These are phyloP conservation scores for Annulohypoxylon stygium DNA, from an alignment of 495 filamentous ascomycete species.

Conservation along the genomic window DNA sequence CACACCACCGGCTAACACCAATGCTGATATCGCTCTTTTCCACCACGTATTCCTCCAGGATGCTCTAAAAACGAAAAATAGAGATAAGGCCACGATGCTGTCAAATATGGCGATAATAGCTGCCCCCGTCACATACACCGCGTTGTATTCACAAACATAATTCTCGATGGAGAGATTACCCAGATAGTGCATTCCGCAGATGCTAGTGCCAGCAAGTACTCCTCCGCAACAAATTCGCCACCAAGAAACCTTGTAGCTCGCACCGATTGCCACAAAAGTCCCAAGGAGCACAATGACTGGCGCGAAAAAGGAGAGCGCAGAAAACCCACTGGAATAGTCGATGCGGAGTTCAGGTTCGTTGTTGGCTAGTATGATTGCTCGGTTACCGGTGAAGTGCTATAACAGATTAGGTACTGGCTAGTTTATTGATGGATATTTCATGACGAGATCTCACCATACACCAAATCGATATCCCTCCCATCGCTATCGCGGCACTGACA, in stretches of 20 bases:
- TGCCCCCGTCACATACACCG: constrained; percentile 73
- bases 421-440: constrained; percentile 1
- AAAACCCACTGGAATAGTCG: constrained; percentile 78
- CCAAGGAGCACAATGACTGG: constrained; percentile 79
- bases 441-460: constrained; percentile 58
- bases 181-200: constrained; percentile 92
- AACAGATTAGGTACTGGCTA: constrained; percentile 19
- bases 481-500: constrained; percentile 75
- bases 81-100: constrained; percentile 72
- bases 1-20: constrained; percentile 77
- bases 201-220: constrained; percentile 74
- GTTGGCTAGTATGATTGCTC: constrained; percentile 76
- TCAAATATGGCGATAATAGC: constrained; percentile 78
- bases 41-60: constrained; percentile 84
- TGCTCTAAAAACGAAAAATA: constrained; percentile 84
- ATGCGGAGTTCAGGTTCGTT: constrained; percentile 74
- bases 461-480: constrained; percentile 86
- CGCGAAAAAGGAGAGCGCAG: constrained; percentile 82
- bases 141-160: constrained; percentile 72
- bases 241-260: constrained; percentile 67
- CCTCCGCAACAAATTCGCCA: constrained; percentile 73
- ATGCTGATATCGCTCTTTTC: constrained; percentile 75
- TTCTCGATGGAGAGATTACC: constrained; percentile 86
- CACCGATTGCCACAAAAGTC: constrained; percentile 76
- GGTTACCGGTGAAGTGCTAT: constrained; percentile 84